Evolutionary conservation across 345 rosid species (phyloP), one percentile per base, ranked within the genome.

Genomic region (Lepidium aucheri): DNA sequence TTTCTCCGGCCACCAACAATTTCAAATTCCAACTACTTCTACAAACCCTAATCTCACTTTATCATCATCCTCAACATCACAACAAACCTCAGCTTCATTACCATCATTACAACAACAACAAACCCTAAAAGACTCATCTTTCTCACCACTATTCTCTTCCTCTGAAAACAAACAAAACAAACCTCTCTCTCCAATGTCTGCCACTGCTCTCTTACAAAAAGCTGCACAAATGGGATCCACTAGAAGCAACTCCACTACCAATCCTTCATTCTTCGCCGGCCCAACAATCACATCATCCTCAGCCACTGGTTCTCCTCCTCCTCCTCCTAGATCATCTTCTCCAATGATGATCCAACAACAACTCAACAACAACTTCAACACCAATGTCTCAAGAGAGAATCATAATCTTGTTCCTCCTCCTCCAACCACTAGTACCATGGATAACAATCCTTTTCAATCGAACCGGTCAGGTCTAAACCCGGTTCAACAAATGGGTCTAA

Each of bases 201-300:
- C 98, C 11, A 93, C 98, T 1, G 96, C 94, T 2, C 96, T 93
- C 26, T 76, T 93, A 35, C 98, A 89, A 46, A 93, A 93, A 60
- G 98, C 97, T 28, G 98, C 98, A 3, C 97, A 86, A 68, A 90
- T 93, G 79, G 98, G 98, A 4, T 93, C 97, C 30, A 82, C 91
- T 24, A 80, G 91, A 78, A 84, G 87, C 86, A 87, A 81, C 42
- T 34, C 73, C 68, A 46, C 73, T 58, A 63, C 82, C 3, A 13
- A 63, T 61, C 80, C 83, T 1, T 73, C 88, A 32, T 60, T 82
- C 46, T 74, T 82, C 20, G 80, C 75, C 39, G 79, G 57, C 18
- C 60, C 68, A 58, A 75, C 66, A 46, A 73, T 78, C 46, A 80
- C 86, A 3, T 46, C 85, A 7, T 78, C 87, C 76, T 73, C 74